Conservation (phyloP, 164 flowering plant species). For the Protea cynaroides region DNA sequence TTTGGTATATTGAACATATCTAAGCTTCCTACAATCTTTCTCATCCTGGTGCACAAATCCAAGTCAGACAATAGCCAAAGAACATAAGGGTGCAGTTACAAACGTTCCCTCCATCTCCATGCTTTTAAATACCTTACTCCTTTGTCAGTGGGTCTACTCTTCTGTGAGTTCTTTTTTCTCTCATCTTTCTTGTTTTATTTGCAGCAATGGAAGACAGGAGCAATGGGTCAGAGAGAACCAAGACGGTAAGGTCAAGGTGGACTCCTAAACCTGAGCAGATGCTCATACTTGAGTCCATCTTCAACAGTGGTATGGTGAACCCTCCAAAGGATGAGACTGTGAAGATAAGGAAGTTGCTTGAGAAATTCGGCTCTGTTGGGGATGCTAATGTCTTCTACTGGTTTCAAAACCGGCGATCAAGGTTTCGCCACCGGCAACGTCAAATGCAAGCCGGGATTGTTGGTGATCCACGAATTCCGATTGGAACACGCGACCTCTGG, state of each 20-base stretch:
- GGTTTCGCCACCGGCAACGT: slow-evolving; percentile 80
- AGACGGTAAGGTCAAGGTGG: slow-evolving; percentile 90
- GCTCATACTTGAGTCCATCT: slow-evolving; percentile 86
- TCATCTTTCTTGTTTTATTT: too few species aligned
- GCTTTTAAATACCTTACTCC: not conserved
- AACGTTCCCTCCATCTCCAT: not conserved
- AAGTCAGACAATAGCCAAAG: too few species aligned
- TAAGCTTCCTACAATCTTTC: too few species aligned
- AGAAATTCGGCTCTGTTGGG: slow-evolving; percentile 79
- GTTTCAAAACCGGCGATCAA: slow-evolving; percentile 91
- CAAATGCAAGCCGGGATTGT: slow-evolving; percentile 61
- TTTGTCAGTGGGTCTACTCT: too few species aligned
- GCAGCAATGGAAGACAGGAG: slow-evolving; percentile 25
- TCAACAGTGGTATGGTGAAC: slow-evolving; percentile 98
- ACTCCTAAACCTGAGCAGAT: slow-evolving; percentile 95
- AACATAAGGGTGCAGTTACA: not conserved
- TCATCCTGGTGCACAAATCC: too few species aligned
- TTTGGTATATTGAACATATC: too few species aligned
- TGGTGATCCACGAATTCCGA: slow-evolving; percentile 10
- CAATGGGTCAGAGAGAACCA: slow-evolving; percentile 24
- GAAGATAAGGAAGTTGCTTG: slow-evolving; percentile 69
- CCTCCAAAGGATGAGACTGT: slow-evolving; percentile 92
- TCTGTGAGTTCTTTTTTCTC: too few species aligned
- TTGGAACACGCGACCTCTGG: slow-evolving; percentile 9
- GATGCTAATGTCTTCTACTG: slow-evolving; percentile 98